phyloP scores from a whole-genome alignment of 2,329 filamentous ascomycete species.

The Thelonectria discophora region DNA sequence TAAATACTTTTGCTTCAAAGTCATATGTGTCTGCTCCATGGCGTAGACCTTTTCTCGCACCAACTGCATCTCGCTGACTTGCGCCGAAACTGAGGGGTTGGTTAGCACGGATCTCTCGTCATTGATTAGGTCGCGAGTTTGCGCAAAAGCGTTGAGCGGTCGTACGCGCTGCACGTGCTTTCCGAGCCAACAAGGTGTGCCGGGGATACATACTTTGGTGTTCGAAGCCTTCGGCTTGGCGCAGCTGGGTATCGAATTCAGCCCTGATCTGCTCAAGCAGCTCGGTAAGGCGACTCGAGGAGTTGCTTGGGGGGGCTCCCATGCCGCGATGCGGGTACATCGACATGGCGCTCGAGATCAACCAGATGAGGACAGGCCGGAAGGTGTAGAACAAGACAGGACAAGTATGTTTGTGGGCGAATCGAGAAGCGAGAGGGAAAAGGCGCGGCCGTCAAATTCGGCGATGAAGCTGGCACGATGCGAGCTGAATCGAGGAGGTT shows the following conservation, averaged over 20 bases:
- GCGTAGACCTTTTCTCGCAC: slow-evolving; percentile 93
- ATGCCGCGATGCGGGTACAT: slow-evolving; percentile 95
- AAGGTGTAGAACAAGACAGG: too few relatives aligned
- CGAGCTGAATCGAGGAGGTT: slow-evolving; percentile 24
- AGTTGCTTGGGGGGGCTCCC: slow-evolving; percentile 67
- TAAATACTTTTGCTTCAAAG: slow-evolving; percentile 89
- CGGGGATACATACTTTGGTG: slow-evolving; percentile 80
- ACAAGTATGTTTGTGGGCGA: slow-evolving; percentile 17
- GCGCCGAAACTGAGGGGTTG: slow-evolving; percentile 74
- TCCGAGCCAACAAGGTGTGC: neutral
- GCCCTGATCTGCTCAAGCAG: slow-evolving; percentile 88
- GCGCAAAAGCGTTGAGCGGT: neutral
- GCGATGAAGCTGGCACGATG: slow-evolving; percentile 19
- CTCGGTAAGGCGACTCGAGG: slow-evolving; percentile 79
- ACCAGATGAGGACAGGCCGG: slow-evolving; percentile 23
- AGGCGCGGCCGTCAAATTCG: slow-evolving; percentile 17
- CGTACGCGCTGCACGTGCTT: neutral
- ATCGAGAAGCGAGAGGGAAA: slow-evolving; percentile 4
- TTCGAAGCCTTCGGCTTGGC: slow-evolving; percentile 86
- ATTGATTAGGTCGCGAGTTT: slow-evolving; percentile 1
- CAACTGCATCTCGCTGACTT: slow-evolving; percentile 94
- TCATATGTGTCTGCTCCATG: slow-evolving; percentile 88
- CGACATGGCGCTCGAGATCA: slow-evolving; percentile 58
- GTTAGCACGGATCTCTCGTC: slow-evolving; percentile 32
- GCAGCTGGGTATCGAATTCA: slow-evolving; percentile 88